Percentiles rank a stretch among this genome's conserved stretches.
Evolutionary conservation across 1,284 basidiomycete genomes (phyloP).

Genomic region (Trichosporon ovoides): DNA sequence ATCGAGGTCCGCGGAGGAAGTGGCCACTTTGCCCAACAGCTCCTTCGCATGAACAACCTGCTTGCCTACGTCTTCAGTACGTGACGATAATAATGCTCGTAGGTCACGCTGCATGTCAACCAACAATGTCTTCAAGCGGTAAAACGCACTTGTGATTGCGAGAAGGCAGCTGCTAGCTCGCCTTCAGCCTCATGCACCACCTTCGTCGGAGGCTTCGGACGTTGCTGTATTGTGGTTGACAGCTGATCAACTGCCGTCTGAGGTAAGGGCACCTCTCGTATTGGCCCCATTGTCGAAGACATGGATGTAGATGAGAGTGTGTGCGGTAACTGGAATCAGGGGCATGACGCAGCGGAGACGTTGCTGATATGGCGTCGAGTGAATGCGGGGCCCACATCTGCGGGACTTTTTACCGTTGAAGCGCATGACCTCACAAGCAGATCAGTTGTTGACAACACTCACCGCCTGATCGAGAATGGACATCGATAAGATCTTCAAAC

Average conservation of each 20-base stretch:
- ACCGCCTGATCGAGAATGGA: slow-evolving; percentile 34
- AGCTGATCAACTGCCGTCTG: not conserved
- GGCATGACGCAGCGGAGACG: not conserved
- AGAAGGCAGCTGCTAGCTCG: not conserved
- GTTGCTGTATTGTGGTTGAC: not conserved
- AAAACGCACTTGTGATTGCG: not conserved
- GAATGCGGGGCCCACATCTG: not conserved
- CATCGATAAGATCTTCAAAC: slow-evolving; percentile 48
- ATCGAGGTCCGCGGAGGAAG: not conserved
- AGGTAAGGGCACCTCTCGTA: no score
- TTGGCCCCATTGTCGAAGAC: not conserved
- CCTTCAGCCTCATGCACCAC: not conserved
- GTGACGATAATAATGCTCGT: not conserved
- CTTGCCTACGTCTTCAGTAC: not conserved
- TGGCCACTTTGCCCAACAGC: not conserved
- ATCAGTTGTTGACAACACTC: not conserved
- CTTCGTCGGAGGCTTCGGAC: not conserved
- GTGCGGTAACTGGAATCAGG: no score
- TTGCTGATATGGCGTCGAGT: not conserved
- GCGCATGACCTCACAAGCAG: not conserved
- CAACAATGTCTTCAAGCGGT: not conserved
- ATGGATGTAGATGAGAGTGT: not conserved
- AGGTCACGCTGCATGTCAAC: not conserved
- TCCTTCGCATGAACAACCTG: not conserved
- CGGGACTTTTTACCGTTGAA: not conserved